phyloP scores from a whole-genome alignment of 176 grass and related monocot genomes.

The Triticum turgidum region DNA sequence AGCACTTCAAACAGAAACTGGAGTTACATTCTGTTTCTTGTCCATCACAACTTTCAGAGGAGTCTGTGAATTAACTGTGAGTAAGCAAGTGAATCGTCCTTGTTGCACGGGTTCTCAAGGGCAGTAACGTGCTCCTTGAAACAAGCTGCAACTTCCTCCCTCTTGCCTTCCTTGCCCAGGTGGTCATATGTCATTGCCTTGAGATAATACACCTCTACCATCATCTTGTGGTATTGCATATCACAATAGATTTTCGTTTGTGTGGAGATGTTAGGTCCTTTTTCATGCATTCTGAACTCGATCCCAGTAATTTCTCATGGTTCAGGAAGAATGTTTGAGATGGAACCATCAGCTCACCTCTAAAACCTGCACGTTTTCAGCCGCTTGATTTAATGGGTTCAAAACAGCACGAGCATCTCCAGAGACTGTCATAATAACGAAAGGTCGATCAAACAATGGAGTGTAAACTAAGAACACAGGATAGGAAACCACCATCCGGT shows the following conservation, averaged over 20 bases:
- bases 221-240: slow-evolving; percentile 80
- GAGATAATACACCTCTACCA: slow-evolving; percentile 70
- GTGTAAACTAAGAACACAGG: background rate
- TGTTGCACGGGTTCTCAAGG: too few relatives aligned
- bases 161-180: slow-evolving; percentile 50
- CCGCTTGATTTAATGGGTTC: slow-evolving; percentile 71
- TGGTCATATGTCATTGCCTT: slow-evolving; percentile 56
- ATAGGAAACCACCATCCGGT: background rate
- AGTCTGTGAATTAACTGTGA: too few relatives aligned
- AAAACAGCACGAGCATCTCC: slow-evolving; percentile 56
- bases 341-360: slow-evolving; percentile 47
- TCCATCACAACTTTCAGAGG: too few relatives aligned
- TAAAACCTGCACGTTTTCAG: slow-evolving; percentile 72
- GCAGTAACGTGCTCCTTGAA: slow-evolving; percentile 10
- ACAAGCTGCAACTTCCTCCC: slow-evolving; percentile 56
- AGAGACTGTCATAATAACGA: slow-evolving; percentile 42
- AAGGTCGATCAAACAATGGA: background rate
- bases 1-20: too few relatives aligned
- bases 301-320: background rate
- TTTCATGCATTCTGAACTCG: background rate
- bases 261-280: background rate
- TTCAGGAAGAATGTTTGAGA: background rate
- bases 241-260: background rate
- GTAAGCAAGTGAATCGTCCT: too few relatives aligned
- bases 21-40: too few relatives aligned